These are phyloP conservation scores for Geosmithia morbida DNA, from an alignment of 2,329 filamentous ascomycete genomes.

Conservation along the genomic window DNA sequence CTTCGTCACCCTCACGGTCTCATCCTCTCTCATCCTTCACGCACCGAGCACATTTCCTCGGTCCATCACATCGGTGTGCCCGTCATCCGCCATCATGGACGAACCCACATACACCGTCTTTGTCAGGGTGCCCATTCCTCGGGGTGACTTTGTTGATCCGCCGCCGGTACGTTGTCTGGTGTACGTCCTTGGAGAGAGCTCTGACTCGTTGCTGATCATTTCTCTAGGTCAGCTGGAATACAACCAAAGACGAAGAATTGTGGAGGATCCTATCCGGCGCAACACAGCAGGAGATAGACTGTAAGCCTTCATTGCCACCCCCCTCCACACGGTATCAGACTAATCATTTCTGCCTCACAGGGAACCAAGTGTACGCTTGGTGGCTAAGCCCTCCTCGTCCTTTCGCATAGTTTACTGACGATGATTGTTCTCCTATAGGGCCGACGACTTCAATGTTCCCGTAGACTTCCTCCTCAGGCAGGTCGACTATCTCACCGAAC, in stretches of 20 bases:
- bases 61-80: background rate
- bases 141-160: slow-evolving; percentile 81
- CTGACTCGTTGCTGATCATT: slow-evolving; percentile 2
- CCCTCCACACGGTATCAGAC: background rate
- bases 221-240: slow-evolving; percentile 70
- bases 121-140: slow-evolving; percentile 75
- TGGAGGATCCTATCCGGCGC: slow-evolving; percentile 83
- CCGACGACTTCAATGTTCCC: slow-evolving; percentile 66
- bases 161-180: slow-evolving; percentile 47
- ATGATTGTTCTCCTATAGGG: slow-evolving; percentile 27
- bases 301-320: slow-evolving; percentile 29
- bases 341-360: slow-evolving; percentile 24
- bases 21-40: background rate
- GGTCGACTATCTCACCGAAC: slow-evolving; percentile 84
- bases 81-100: slow-evolving; percentile 12
- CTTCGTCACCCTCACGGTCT: background rate
- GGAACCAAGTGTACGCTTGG: slow-evolving; percentile 56
- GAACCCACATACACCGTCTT: slow-evolving; percentile 60
- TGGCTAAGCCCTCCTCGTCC: background rate
- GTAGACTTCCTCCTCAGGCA: slow-evolving; percentile 85
- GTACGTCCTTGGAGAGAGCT: slow-evolving; percentile 2
- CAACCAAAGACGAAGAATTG: slow-evolving; percentile 69
- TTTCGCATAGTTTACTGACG: slow-evolving; percentile 7
- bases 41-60: background rate
- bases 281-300: slow-evolving; percentile 75